A percentile compares a stretch with the other conserved stretches of the same genome.
Conservation (phyloP, 2,329 filamentous ascomycete genomes). For the Beauveria brongniartii region DNA sequence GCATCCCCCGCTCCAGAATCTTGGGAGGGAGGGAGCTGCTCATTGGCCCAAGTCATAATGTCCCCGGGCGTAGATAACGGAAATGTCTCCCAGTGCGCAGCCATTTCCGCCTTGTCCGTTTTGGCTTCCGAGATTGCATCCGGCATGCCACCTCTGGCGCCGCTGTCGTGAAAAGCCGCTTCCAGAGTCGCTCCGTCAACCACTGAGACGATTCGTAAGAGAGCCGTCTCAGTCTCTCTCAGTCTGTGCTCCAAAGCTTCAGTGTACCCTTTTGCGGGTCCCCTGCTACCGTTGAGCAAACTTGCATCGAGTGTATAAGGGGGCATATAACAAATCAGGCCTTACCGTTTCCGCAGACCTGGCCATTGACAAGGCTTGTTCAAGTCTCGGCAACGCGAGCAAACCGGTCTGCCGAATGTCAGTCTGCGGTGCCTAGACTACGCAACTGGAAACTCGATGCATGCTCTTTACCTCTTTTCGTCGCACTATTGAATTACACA, state of each 20-base stretch:
- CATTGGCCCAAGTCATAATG: background rate
- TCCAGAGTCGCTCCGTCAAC: background rate
- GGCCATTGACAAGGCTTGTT: conserved; percentile 14
- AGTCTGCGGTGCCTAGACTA: background rate
- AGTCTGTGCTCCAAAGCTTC: conserved; percentile 35
- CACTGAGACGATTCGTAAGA: conserved; percentile 23
- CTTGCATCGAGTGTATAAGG: too few species aligned
- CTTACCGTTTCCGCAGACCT: conserved; percentile 14
- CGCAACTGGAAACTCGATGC: background rate
- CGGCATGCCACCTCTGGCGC: too few species aligned
- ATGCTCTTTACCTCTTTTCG: conserved; percentile 6
- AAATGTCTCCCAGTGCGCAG: conserved; percentile 7
- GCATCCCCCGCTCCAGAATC: background rate
- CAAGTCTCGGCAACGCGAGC: conserved; percentile 12
- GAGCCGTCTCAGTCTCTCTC: conserved; percentile 30
- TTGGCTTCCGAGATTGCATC: background rate
- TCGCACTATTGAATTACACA: conserved; percentile 3
- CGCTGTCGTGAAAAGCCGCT: conserved; percentile 7
- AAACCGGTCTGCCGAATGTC: conserved; percentile 10
- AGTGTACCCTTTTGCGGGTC: conserved; percentile 37
- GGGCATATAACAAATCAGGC: too few species aligned
- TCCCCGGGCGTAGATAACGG: background rate
- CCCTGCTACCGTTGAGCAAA: conserved; percentile 20
- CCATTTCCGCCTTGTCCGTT: conserved; percentile 4
- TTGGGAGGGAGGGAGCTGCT: background rate